Conservation (phyloP, 768 basidiomycete genomes). For the Leccinum uliginosum region DNA sequence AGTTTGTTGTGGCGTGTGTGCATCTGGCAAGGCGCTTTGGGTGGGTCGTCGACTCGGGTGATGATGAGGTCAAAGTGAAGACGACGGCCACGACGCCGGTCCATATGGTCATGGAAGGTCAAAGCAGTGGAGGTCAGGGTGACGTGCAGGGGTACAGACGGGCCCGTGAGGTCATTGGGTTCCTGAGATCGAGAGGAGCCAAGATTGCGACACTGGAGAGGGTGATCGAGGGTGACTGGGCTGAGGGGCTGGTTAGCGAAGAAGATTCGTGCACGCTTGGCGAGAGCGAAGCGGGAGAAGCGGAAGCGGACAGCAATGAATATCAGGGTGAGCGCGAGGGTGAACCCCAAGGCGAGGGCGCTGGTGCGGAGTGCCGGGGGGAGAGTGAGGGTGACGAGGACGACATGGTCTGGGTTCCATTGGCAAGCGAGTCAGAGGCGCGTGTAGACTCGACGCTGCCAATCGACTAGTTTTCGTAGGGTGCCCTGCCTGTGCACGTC, state of each 20-base stretch:
- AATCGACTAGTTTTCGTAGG: slow-evolving; percentile 1
- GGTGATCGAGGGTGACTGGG: slow-evolving; percentile 66
- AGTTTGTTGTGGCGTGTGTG: slow-evolving; percentile 44
- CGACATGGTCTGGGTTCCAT: slow-evolving; percentile 32
- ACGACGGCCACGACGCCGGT: slow-evolving; percentile 22
- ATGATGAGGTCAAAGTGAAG: slow-evolving; percentile 28
- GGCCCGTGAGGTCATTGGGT: slow-evolving; percentile 68
- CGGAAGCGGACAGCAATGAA: slow-evolving; percentile 6
- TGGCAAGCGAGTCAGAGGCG: slow-evolving; percentile 6
- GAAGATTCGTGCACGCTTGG: slow-evolving; percentile 23
- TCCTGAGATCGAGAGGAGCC: slow-evolving; percentile 67
- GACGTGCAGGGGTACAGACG: slow-evolving; percentile 51
- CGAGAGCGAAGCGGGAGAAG: slow-evolving; percentile 20
- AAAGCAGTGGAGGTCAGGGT: not conserved
- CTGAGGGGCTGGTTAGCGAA: slow-evolving; percentile 55
- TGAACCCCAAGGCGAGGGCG: not conserved
- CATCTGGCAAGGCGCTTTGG: slow-evolving; percentile 46
- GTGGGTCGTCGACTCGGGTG: slow-evolving; percentile 18
- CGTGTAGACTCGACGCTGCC: not conserved
- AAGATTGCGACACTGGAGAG: slow-evolving; percentile 51
- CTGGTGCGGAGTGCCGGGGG: not conserved
- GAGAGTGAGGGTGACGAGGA: slow-evolving; percentile 24
- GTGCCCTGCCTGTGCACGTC: slow-evolving; percentile 13
- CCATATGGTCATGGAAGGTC: slow-evolving; percentile 9
- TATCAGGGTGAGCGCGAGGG: not conserved